Conservation (phyloP, 148 eudicot genomes). For the Rhododendron mucronatum region DNA sequence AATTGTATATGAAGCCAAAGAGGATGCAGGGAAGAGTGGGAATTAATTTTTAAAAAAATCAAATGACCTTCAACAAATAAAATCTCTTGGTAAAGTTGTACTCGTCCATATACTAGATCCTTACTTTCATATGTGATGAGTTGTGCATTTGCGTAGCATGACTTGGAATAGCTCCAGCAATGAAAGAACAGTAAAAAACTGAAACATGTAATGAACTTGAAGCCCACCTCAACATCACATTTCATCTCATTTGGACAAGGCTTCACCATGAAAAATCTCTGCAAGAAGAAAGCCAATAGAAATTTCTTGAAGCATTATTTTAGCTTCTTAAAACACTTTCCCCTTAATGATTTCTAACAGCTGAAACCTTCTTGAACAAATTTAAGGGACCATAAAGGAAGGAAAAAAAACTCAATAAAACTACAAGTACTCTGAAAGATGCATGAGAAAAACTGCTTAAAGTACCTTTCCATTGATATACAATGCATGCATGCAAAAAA, state of each 20-base stretch:
- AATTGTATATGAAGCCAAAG: not conserved
- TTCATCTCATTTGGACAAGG: slow-evolving; percentile 97
- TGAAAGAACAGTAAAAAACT: not conserved
- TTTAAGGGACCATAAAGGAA: not conserved
- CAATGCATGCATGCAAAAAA: not conserved
- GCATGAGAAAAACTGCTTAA: not conserved
- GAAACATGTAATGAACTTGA: not conserved
- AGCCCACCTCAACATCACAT: slow-evolving; percentile 90
- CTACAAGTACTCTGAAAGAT: not conserved
- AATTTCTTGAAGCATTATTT: not conserved
- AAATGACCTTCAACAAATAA: not conserved
- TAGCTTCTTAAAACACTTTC: not conserved
- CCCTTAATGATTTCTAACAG: not conserved
- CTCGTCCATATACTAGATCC: not conserved
- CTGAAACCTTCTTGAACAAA: not conserved
- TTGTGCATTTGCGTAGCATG: not conserved
- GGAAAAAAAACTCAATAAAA: not conserved
- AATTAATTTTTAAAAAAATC: not conserved
- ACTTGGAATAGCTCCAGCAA: not conserved
- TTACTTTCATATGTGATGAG: not conserved
- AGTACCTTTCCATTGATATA: not conserved
- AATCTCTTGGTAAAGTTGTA: not conserved
- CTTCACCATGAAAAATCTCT: slow-evolving; percentile 96
- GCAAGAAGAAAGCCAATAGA: slow-evolving; percentile 34
- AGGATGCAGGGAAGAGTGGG: not conserved